Base-by-base conservation (phyloP, 352 stramenopile species). In the Phytophthora sansomeana region DNA sequence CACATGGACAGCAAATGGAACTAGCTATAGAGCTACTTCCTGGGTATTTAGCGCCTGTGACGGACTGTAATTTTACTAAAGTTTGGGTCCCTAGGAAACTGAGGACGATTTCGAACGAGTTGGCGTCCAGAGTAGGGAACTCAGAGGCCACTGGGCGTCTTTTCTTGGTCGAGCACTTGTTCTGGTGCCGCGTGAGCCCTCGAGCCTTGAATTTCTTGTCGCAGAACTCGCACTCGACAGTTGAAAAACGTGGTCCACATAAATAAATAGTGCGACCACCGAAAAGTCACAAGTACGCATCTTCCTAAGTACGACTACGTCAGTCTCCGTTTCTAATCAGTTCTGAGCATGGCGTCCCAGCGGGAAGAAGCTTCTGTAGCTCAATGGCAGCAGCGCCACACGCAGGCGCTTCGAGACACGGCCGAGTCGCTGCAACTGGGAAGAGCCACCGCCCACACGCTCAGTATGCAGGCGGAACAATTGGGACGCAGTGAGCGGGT, bases 381-480 rank as follows among this genome's bases (percentile, higher is more conserved):
- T 16, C 56, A 72, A 48, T 78, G 65, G 68, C 57, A 75, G 54
- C 60, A 71, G 36, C 74, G 84, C 32, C 75, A 89, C 53, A 69
- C 53, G 19, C 75, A 89, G 70, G 83, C 81, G 64, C 69, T 90
- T 50, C 72, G 72, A 6, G 63, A 74, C 5, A 61, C 85, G n/a
- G 81, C 78, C 9, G 81, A 85, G 32, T 83, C 83, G 44, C 60
- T 92, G 17, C 44, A 77, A 7, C 36, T 84, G n/a, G 83, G 77
- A 16, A 59, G 79, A 26, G 72, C 75, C 33, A 90, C 83, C 4
- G 77, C 83, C n/a, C 77, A 88, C n/a, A 69, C 70, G 16, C 54
- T 92, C 11, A 87, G 79, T 64, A 83, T 87, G 75, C 83, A 92
- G 64, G n/a, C 49, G 76, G 81, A 92, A 42, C 81, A 90, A 79